A percentile compares a stretch with the other conserved stretches of the same genome.
Conservation (phyloP, 257 asterid genomes). For the Penstemon barbatus region DNA sequence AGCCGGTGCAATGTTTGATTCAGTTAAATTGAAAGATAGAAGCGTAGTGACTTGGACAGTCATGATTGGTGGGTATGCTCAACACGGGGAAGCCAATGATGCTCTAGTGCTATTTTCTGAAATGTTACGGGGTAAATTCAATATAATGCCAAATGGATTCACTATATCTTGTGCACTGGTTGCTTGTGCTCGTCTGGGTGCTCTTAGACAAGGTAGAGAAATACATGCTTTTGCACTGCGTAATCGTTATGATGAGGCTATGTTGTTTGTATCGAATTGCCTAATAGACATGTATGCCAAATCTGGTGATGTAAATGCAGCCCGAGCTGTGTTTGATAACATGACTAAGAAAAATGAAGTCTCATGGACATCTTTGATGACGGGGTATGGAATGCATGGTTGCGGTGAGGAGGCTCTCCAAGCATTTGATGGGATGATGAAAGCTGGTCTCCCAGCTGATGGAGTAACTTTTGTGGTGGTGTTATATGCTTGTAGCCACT, state of each 20-base stretch:
- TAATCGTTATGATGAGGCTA: conserved; percentile 53
- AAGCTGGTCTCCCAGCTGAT: conserved; percentile 53
- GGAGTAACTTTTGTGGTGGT: conserved; percentile 80
- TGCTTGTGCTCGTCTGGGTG: conserved; percentile 81
- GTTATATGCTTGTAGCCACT: conserved; percentile 92
- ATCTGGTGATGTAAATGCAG: conserved; percentile 82
- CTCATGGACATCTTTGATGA: conserved; percentile 90
- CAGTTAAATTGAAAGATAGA: conserved; percentile 43
- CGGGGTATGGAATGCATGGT: conserved; percentile 90
- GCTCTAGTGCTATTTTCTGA: neutral
- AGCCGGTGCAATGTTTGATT: conserved; percentile 63
- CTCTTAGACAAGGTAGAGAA: conserved; percentile 68
- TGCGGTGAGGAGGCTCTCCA: conserved; percentile 75
- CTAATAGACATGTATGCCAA: conserved; percentile 87
- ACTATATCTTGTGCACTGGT: conserved; percentile 75
- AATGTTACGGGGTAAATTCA: conserved; percentile 52
- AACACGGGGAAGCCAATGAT: conserved; percentile 55
- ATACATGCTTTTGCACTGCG: conserved; percentile 72
- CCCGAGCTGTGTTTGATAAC: conserved; percentile 62
- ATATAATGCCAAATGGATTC: conserved; percentile 66
- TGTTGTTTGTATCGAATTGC: conserved; percentile 77
- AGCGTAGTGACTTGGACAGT: conserved; percentile 93
- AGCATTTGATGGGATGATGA: conserved; percentile 57
- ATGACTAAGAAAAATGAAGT: conserved; percentile 58
- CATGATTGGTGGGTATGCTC: conserved; percentile 89